phyloP scores from a whole-genome alignment of 2,329 filamentous ascomycete species.

The Cladosporium sp. region DNA sequence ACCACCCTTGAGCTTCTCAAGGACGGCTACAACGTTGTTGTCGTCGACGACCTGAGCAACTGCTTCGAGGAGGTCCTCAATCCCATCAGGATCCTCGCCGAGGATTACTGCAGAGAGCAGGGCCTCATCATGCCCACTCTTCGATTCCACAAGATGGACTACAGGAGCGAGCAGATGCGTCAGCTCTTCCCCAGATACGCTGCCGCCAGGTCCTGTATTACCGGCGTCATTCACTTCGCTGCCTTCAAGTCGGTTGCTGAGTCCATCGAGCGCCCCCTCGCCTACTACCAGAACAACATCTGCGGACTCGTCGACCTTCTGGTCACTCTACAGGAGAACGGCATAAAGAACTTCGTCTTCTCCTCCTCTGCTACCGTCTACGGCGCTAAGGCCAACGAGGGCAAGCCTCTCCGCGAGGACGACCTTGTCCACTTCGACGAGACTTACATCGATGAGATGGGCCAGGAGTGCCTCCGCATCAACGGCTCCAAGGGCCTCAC shows the following conservation, averaged over 20 bases:
- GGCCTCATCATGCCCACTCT: slow-evolving; percentile 39
- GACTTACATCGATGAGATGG: slow-evolving; percentile 38
- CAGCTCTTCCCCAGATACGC: slow-evolving; percentile 40
- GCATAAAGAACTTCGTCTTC: slow-evolving; percentile 62
- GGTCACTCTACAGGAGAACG: slow-evolving; percentile 49
- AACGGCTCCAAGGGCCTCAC: slow-evolving; percentile 53
- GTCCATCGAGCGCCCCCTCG: slow-evolving; percentile 54
- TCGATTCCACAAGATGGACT: slow-evolving; percentile 44
- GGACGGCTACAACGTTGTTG: slow-evolving; percentile 48
- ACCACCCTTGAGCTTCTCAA: slow-evolving; percentile 50
- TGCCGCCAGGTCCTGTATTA: slow-evolving; percentile 44
- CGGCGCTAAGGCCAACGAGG: slow-evolving; percentile 35
- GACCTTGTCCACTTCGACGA: slow-evolving; percentile 31
- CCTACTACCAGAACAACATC: slow-evolving; percentile 64
- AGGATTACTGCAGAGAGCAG: slow-evolving; percentile 33
- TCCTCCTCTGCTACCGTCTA: slow-evolving; percentile 64
- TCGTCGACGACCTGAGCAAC: slow-evolving; percentile 43
- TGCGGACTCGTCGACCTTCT: slow-evolving; percentile 57
- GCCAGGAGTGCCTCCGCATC: slow-evolving; percentile 33
- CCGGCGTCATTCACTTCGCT: slow-evolving; percentile 63
- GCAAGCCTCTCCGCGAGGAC: slow-evolving; percentile 20
- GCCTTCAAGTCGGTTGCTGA: slow-evolving; percentile 62
- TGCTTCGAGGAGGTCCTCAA: slow-evolving; percentile 33
- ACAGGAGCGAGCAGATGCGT: slow-evolving; percentile 39
- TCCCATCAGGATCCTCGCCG: slow-evolving; percentile 31